A percentile compares a stretch with the other conserved stretches of the same genome.
Conservation (phyloP, 2,329 filamentous ascomycete species). For the Clonostachys rhizophaga region DNA sequence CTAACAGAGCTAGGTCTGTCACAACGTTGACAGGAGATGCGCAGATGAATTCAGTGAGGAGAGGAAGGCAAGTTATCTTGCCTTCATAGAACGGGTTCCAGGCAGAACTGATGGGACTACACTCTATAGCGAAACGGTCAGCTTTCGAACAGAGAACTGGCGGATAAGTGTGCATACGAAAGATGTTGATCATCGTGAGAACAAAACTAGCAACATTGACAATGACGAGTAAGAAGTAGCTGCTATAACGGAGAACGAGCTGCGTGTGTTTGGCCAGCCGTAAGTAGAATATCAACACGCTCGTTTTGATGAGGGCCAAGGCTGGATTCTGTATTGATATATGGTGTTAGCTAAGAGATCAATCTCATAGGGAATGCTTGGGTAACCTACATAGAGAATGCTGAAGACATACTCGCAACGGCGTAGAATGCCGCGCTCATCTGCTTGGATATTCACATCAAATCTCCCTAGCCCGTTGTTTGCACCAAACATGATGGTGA, state of each 20-base stretch:
- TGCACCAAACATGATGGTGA: slow-evolving; percentile 61
- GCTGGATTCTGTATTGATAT: slow-evolving; percentile 65
- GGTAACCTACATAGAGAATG: slow-evolving; percentile 49
- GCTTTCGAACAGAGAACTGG: background rate
- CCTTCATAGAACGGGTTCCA: slow-evolving; percentile 42
- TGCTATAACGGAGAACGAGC: slow-evolving; percentile 72
- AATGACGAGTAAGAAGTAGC: slow-evolving; percentile 71
- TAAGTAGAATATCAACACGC: slow-evolving; percentile 88
- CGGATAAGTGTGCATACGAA: slow-evolving; percentile 35
- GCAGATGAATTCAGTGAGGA: slow-evolving; percentile 60
- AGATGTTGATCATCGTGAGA: slow-evolving; percentile 80
- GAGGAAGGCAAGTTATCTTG: slow-evolving; percentile 43
- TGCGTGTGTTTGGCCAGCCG: slow-evolving; percentile 75
- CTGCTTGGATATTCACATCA: slow-evolving; percentile 51
- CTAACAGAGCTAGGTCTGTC: slow-evolving; percentile 82
- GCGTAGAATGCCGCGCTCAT: slow-evolving; percentile 47
- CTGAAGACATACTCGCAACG: slow-evolving; percentile 60
- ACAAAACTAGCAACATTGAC: slow-evolving; percentile 77
- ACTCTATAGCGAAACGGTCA: slow-evolving; percentile 39
- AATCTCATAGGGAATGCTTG: background rate
- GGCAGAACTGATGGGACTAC: slow-evolving; percentile 66
- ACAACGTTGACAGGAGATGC: slow-evolving; percentile 90
- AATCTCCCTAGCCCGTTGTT: slow-evolving; percentile 64
- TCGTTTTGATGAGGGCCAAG: slow-evolving; percentile 87
- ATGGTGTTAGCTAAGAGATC: slow-evolving; percentile 2